Evolutionary conservation across 441 rosid species (phyloP), one percentile per base, ranked within the genome.

Genomic region (Macaranga tanarius): DNA sequence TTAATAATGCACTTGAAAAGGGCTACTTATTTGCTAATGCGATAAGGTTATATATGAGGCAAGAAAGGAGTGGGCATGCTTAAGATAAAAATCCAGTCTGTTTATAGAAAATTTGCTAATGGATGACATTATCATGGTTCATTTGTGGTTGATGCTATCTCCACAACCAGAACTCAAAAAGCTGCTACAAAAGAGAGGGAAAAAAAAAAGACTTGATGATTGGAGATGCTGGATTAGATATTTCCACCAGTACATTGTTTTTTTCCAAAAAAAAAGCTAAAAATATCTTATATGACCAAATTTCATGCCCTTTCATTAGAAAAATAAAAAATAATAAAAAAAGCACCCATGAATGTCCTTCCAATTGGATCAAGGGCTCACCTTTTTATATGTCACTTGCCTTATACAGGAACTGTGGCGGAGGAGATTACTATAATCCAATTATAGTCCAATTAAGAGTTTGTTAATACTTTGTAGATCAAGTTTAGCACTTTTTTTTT

Each of bases 121-220:
- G 86, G 81, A 82, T 82, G 81, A 78, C 76, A 86, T 85, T 74
- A 85, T 85, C 75, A 85, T 86, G 65, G 70, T 88, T 79, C 78
- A 72, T 73, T 71, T 55, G 79, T 81, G 85, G 82, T n/a, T 60
- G 50, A 81, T 81, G 85, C 75, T 79, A 72, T 69, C 76, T 84
- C 83, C 77, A 77, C 8, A 52, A 52, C 56, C 17, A 42, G 77
- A 80, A 78, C 80, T 74, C 79, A 65, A 83, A 85, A 84, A 80
- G 87, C 89, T 81, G 85, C 84, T 60, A 28, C 77, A 77, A 78
- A 73, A 72, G 40, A 40, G 19, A 63, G 1, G 8, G 22, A 40
- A 57, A 20, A 69, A 71, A n/a, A 69, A 71, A 67, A 72, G 75
- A 77, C 84, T 84, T 79, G 73, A 86, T 89, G 82, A 90, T 83